Evolutionary conservation across 2,329 filamentous ascomycete species (phyloP).

Genomic region (Elsinoe ampelina): DNA sequence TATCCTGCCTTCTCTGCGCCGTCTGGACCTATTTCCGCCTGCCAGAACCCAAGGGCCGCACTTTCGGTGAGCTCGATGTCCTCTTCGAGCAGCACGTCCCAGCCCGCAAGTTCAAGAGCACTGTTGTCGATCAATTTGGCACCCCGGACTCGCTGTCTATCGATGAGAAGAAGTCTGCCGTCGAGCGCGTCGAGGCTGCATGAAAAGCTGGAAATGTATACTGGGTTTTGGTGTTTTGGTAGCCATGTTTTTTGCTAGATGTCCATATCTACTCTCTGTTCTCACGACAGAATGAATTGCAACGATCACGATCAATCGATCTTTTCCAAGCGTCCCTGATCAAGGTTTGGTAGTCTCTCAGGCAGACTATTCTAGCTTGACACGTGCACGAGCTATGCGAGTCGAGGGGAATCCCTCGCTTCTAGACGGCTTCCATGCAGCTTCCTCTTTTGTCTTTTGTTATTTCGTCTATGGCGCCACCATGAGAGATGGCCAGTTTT

Average conservation of each 20-base stretch:
- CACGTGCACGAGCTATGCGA: not conserved
- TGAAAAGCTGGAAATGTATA: not conserved
- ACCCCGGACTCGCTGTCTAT: not conserved
- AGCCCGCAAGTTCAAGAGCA: slow-evolving; percentile 30
- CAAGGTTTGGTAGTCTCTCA: not conserved
- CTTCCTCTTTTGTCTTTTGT: slow-evolving; percentile 1
- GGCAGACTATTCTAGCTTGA: not conserved
- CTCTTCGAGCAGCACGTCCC: slow-evolving; percentile 33
- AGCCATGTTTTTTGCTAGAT: not conserved
- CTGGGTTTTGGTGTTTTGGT: not conserved
- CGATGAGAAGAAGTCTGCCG: slow-evolving; percentile 6
- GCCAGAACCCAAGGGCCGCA: slow-evolving; percentile 35
- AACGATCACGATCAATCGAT: not conserved
- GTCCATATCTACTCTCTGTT: not conserved
- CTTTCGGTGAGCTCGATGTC: slow-evolving; percentile 35
- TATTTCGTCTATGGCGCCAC: not conserved
- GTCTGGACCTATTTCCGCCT: slow-evolving; percentile 37
- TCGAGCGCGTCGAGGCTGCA: slow-evolving; percentile 10
- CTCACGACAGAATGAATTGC: slow-evolving; percentile 11
- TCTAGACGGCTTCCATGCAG: slow-evolving; percentile 5
- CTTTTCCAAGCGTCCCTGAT: not conserved
- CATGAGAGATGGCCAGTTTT: not conserved
- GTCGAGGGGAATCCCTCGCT: not conserved
- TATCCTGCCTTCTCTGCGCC: slow-evolving; percentile 26
- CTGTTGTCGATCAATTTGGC: slow-evolving; percentile 19